Conservation (phyloP, 2,329 filamentous ascomycete species). For the Sporothrix variecibatus region DNA sequence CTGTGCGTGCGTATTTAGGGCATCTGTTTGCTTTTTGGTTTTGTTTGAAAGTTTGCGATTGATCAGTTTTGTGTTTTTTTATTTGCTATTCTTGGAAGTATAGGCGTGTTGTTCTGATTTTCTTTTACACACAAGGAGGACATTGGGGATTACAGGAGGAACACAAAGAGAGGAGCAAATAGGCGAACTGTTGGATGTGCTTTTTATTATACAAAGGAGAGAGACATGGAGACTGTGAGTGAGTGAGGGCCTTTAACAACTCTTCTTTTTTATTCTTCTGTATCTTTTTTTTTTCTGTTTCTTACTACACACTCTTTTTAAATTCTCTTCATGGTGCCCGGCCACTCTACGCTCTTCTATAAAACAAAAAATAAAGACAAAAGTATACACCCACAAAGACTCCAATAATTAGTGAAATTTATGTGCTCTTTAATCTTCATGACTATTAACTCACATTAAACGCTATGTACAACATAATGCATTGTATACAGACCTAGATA, state of each 20-base stretch:
- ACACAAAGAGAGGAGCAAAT: background rate
- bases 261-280: constrained; percentile 6
- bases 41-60: background rate
- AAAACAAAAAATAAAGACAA: background rate
- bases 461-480: no score
- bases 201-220: background rate
- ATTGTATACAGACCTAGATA: background rate
- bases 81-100: background rate
- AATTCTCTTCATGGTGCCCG: background rate
- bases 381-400: background rate
- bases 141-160: background rate
- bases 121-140: background rate
- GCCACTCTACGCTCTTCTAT: background rate
- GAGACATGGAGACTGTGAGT: background rate
- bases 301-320: constrained; percentile 4
- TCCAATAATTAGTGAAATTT: background rate
- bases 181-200: constrained; percentile 13
- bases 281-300: constrained; percentile 9
- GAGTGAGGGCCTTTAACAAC: background rate
- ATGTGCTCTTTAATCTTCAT: background rate
- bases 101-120: constrained; percentile 17
- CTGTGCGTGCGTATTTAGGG: constrained; percentile 12
- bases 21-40: constrained; percentile 1
- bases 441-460: no score
- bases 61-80: background rate